Evolutionary conservation across 2,329 filamentous ascomycete genomes (phyloP).

Genomic region (Tolypocladium ovalisporum): DNA sequence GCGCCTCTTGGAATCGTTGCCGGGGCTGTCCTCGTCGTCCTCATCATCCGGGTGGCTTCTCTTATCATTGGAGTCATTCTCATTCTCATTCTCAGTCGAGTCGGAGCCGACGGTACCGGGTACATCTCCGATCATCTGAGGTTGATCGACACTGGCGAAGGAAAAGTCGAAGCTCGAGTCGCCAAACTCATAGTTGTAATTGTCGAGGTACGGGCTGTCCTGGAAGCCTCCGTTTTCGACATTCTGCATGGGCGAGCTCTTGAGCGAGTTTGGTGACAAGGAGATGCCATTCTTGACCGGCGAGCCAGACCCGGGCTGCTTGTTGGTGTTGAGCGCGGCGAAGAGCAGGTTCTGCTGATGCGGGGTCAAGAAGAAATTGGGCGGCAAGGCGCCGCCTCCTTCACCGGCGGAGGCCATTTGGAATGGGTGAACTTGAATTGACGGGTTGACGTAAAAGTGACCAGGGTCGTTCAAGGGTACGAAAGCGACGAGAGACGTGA

Average conservation of each 20-base stretch:
- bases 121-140: constrained; percentile 66
- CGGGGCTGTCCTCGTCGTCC: constrained; percentile 44
- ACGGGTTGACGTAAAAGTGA: neutral
- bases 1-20: constrained; percentile 53
- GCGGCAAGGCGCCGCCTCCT: constrained; percentile 27
- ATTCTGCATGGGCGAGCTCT: constrained; percentile 34
- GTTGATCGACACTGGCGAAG: constrained; percentile 36
- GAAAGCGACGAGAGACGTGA: neutral
- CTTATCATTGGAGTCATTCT: constrained; percentile 51
- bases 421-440: neutral
- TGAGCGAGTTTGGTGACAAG: constrained; percentile 37
- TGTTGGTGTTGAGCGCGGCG: constrained; percentile 66
- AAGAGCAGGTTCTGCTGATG: constrained; percentile 69
- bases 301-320: constrained; percentile 19
- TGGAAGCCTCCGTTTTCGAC: constrained; percentile 39
- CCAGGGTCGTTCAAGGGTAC: neutral
- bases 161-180: constrained; percentile 66
- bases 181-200: constrained; percentile 67
- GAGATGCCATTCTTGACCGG: constrained; percentile 26
- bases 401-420: constrained; percentile 41
- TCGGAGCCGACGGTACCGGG: constrained; percentile 46
- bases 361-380: constrained; percentile 59
- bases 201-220: constrained; percentile 72
- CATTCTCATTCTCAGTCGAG: constrained; percentile 42
- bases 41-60: constrained; percentile 62